Base-by-base conservation (phyloP, 2,329 filamentous ascomycete genomes). In the Alternaria conjuncta region DNA sequence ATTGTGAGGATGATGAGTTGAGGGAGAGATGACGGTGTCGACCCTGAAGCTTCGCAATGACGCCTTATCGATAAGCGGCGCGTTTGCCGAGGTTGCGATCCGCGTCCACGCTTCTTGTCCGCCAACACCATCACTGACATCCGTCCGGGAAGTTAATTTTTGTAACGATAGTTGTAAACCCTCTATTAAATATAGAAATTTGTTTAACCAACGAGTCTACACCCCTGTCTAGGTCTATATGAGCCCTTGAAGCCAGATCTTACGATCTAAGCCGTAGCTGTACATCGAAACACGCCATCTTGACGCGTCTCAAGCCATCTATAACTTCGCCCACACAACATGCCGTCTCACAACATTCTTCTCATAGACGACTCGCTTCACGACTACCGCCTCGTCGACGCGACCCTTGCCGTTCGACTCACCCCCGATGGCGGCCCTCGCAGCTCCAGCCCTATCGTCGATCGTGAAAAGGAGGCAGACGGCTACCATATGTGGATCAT, bases 1-100 rank as follows among this genome's bases (percentile, higher is more conserved):
- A 79, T 78, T 20, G 36, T 58, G 47, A 49, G 28, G 41, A 30
- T 25, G 3, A 1, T 2, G 5, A 18, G 26, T 23, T 60, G 57
- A 15, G 5, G 18, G 36, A 28, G 26, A 20, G 56, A 36, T 12
- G 50, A 54, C 32, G 32, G 50, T 59, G 55, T 15, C 36, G 23
- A 23, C 45, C 21, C 20, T n/a, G 44, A 21, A 49, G 56, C 51
- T 63, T 43, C 13, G 25, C 13, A 15, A 11, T 21, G 0, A n/a
- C 18, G 23, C 10, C 47, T 58, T 64, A 57, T 47, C 53, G 53
- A 61, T 53, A 36, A 12, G 18, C 21, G n/a, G 41, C 57, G 66
- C 67, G 57, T 55, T 66, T 71, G 30, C 49, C 49, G 49, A 53
- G 28, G 49, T 53, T 36, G 23, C 28, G 36, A 46, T 5, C 18